Evolutionary conservation across 164 flowering plant species (phyloP).

Genomic region (Nymphaea thermarum): DNA sequence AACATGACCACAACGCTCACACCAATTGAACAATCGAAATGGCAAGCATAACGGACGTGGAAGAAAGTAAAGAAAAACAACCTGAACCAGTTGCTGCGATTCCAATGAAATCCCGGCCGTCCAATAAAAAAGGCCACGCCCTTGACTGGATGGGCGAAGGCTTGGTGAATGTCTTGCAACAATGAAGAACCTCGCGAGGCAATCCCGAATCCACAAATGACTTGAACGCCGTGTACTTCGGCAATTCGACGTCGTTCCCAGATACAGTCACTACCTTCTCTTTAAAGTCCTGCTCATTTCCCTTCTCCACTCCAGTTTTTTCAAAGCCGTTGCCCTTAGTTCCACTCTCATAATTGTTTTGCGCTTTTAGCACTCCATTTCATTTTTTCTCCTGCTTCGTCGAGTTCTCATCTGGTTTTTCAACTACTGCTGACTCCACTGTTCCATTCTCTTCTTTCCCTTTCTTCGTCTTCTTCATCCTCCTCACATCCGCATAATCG

Average conservation of each 20-base stretch:
- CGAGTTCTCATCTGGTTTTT: not conserved
- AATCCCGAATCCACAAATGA: constrained; percentile 40
- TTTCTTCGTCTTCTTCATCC: not conserved
- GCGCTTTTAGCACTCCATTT: not conserved
- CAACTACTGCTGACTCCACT: not conserved
- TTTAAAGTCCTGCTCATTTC: constrained; percentile 1
- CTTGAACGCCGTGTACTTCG: constrained; percentile 36
- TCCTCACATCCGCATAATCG: not conserved
- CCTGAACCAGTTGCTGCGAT: constrained; percentile 88
- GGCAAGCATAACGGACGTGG: not conserved
- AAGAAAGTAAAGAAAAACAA: constrained; percentile 6
- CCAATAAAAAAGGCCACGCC: constrained; percentile 82
- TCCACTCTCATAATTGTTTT: not conserved
- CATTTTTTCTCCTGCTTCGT: not conserved
- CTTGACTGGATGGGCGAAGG: constrained; percentile 83
- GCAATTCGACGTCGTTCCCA: constrained; percentile 29
- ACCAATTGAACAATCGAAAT: too few relatives aligned
- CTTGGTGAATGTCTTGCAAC: constrained; percentile 52
- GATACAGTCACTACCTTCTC: constrained; percentile 31
- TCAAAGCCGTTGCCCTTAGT: not conserved
- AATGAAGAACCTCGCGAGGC: constrained; percentile 49
- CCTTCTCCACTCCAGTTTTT: not conserved
- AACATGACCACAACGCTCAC: too few relatives aligned
- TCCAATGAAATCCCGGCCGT: constrained; percentile 85
- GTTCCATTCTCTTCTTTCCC: not conserved